These are phyloP conservation scores for Golubevia pallescens DNA, from an alignment of 1,284 basidiomycete species.

Conservation along the genomic window DNA sequence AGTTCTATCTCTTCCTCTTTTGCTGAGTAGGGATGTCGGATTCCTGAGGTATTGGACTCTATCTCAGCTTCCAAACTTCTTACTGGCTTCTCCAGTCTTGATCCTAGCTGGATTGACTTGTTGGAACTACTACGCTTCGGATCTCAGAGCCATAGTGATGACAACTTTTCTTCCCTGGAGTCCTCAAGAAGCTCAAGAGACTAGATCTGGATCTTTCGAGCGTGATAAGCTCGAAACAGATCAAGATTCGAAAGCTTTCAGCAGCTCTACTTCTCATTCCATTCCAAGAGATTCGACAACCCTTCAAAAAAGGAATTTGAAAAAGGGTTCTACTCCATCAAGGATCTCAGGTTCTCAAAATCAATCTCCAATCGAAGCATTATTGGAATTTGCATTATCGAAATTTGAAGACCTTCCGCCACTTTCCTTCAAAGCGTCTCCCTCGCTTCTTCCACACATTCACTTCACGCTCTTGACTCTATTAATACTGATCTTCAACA, in stretches of 20 bases:
- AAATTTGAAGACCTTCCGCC: too few species aligned
- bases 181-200: background rate
- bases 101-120: slow-evolving; percentile 6
- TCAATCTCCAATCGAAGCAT: too few species aligned
- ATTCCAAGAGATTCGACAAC: too few species aligned
- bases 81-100: slow-evolving; percentile 76
- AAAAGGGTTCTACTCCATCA: too few species aligned
- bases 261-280: too few species aligned
- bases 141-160: background rate
- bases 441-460: slow-evolving; percentile 71
- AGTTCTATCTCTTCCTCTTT: background rate
- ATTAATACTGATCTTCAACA: slow-evolving; percentile 74
- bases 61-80: slow-evolving; percentile 84
- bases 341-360: too few species aligned
- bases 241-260: too few species aligned
- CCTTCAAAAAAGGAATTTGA: too few species aligned
- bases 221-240: too few species aligned
- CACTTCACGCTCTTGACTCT: slow-evolving; percentile 72
- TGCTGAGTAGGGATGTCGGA: slow-evolving; percentile 72
- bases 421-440: slow-evolving; percentile 58
- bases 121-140: slow-evolving; percentile 2
- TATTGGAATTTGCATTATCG: too few species aligned
- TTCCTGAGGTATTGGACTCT: slow-evolving; percentile 84
- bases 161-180: background rate
- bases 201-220: background rate